Conservation (phyloP, 2,329 filamentous ascomycete species). For the Aaosphaeria arxii region DNA sequence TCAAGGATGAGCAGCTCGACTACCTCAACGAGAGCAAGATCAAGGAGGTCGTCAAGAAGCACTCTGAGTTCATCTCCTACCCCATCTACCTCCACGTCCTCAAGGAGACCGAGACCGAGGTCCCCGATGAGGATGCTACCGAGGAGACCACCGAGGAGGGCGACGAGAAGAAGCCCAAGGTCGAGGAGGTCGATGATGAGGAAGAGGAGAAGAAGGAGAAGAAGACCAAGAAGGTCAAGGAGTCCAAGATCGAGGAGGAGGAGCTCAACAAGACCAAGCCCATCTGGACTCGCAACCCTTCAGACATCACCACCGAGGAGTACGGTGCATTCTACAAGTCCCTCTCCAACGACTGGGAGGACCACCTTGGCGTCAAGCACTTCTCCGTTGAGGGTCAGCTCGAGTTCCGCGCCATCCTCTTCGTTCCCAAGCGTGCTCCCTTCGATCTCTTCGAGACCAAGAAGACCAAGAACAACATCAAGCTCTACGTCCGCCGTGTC, state of each 20-base stretch:
- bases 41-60: slow-evolving; percentile 99
- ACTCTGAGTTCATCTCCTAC: slow-evolving; percentile 99
- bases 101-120: slow-evolving; percentile 99
- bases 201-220: slow-evolving; percentile 81
- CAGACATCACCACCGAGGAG: slow-evolving; percentile 93
- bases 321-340: slow-evolving; percentile 99
- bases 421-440: slow-evolving; percentile 98
- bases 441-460: slow-evolving; percentile 99
- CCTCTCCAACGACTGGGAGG: slow-evolving; percentile 99
- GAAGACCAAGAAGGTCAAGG: slow-evolving; percentile 99
- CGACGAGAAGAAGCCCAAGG: slow-evolving; percentile 93
- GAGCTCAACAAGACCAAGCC: slow-evolving; percentile 99
- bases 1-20: slow-evolving; percentile 98
- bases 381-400: slow-evolving; percentile 99
- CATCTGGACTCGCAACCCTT: slow-evolving; percentile 98
- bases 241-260: slow-evolving; percentile 97
- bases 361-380: slow-evolving; percentile 99
- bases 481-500: slow-evolving; percentile 99
- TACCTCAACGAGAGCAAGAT: slow-evolving; percentile 98
- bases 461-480: slow-evolving; percentile 99
- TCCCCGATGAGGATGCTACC: slow-evolving; percentile 85
- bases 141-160: slow-evolving; percentile 59
- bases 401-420: slow-evolving; percentile 99
- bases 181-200: slow-evolving; percentile 89
- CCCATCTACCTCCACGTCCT: slow-evolving; percentile 99